Percentiles rank a stretch among this genome's conserved stretches.
Evolutionary conservation across 1,284 basidiomycete genomes (phyloP).

Genomic region (Athelia sp.): DNA sequence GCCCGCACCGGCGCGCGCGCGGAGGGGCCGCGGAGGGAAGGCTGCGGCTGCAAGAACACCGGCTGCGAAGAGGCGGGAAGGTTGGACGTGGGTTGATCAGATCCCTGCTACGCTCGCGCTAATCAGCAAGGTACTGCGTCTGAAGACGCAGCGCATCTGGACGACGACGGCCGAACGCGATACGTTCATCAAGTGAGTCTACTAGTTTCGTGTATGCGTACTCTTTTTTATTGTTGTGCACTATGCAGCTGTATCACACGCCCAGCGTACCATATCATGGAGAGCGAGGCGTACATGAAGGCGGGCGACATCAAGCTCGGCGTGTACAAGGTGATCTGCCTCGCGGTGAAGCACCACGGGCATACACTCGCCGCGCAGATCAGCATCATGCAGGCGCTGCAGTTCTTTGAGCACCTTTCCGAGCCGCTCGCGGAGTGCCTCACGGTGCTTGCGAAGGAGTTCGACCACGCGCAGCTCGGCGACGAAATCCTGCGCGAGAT

Average conservation of each 20-base stretch:
- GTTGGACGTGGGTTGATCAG: constrained; percentile 79
- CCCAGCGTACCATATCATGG: constrained; percentile 82
- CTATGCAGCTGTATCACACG: constrained; percentile 74
- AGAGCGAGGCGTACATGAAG: constrained; percentile 90
- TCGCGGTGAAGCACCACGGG: constrained; percentile 88
- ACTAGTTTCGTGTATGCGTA: neutral
- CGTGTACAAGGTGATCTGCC: constrained; percentile 87
- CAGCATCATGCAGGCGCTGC: constrained; percentile 86
- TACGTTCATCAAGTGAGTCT: constrained; percentile 71
- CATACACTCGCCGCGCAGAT: constrained; percentile 86
- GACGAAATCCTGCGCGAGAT: constrained; percentile 91
- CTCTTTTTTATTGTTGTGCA: constrained; percentile 2
- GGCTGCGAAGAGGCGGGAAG: constrained; percentile 41
- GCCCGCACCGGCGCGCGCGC: constrained; percentile 39
- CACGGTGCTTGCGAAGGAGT: constrained; percentile 77
- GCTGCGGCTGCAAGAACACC: constrained; percentile 31
- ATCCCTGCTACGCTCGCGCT: constrained; percentile 65
- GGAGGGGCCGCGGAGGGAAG: constrained; percentile 58
- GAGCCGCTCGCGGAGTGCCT: constrained; percentile 94
- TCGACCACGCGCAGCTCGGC: constrained; percentile 84
- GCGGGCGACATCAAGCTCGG: constrained; percentile 62
- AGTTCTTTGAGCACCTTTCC: constrained; percentile 92
- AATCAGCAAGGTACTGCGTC: constrained; percentile 67
- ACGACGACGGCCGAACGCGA: constrained; percentile 81
- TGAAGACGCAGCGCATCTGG: constrained; percentile 84